These are phyloP conservation scores for Neofusicoccum umdonicola DNA, from an alignment of 2,329 filamentous ascomycete genomes.

Conservation along the genomic window DNA sequence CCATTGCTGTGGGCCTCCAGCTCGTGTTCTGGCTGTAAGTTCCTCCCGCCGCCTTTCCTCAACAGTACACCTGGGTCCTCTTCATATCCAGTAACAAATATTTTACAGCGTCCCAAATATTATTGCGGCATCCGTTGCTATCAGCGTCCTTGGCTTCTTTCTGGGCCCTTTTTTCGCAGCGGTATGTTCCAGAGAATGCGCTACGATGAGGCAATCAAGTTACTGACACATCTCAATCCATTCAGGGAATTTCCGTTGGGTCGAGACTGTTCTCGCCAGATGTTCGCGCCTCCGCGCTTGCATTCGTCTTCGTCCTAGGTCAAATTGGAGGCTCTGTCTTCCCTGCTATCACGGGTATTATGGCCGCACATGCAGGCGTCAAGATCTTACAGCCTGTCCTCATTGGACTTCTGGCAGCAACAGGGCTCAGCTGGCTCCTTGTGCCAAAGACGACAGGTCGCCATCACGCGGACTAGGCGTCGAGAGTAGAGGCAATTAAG, in stretches of 20 bases:
- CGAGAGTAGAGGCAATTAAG: too few relatives aligned
- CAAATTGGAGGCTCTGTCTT: constrained; percentile 57
- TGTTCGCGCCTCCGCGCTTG: constrained; percentile 49
- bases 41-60: not conserved
- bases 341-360: constrained; percentile 54
- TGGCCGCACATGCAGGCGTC: constrained; percentile 34
- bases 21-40: constrained; percentile 57
- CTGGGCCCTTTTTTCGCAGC: constrained; percentile 59
- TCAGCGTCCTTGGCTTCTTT: constrained; percentile 58
- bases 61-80: too few relatives aligned
- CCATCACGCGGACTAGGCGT: not conserved
- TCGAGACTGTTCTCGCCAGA: constrained; percentile 52
- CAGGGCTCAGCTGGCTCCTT: not conserved
- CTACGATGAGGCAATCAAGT: not conserved
- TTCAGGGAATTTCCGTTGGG: constrained; percentile 53
- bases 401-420: not conserved
- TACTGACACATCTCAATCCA: not conserved
- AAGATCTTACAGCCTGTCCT: not conserved
- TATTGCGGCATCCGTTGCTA: constrained; percentile 52
- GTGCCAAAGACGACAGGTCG: not conserved
- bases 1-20: constrained; percentile 54
- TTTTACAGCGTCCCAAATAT: constrained; percentile 39
- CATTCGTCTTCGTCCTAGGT: constrained; percentile 57
- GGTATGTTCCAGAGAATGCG: constrained; percentile 29
- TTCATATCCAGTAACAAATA: not conserved